phyloP scores from a whole-genome alignment of 129 eudicot species.

The Lonicera japonica region DNA sequence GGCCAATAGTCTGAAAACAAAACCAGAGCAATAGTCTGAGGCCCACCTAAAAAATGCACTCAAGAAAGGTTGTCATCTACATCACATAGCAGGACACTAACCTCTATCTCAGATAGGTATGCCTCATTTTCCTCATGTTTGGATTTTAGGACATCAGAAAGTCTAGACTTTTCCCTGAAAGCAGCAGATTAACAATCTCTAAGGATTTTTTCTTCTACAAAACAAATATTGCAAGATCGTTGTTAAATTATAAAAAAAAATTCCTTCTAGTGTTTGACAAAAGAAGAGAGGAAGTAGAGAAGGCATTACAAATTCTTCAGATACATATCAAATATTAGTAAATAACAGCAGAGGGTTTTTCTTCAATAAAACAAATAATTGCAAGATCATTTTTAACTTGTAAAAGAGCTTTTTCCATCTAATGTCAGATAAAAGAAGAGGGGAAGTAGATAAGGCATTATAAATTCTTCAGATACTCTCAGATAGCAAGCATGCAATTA shows the following conservation, averaged over 20 bases:
- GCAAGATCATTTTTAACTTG: too few species aligned
- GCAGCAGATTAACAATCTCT: background rate
- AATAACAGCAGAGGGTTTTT: background rate
- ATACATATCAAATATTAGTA: too few species aligned
- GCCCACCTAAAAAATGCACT: background rate
- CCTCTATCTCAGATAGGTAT: conserved; percentile 96
- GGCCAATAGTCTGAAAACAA: conserved; percentile 68
- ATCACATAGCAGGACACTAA: conserved; percentile 7
- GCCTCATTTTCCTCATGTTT: conserved; percentile 90
- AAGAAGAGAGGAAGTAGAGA: background rate
- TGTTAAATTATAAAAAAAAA: background rate
- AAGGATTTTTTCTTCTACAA: background rate
- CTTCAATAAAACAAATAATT: background rate
- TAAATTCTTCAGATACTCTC: background rate
- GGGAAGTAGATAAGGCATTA: background rate
- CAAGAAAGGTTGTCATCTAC: background rate
- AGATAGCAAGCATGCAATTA: too few species aligned
- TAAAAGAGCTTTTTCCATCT: background rate
- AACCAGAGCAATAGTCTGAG: conserved; percentile 10
- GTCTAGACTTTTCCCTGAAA: conserved; percentile 61
- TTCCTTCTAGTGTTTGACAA: background rate
- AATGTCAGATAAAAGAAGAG: background rate
- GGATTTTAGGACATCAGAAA: conserved; percentile 63
- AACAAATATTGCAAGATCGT: background rate
- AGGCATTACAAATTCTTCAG: background rate